Percentiles rank a stretch among this genome's conserved stretches.
Evolutionary conservation across 2,329 filamentous ascomycete genomes (phyloP).

Genomic region (Cordyceps cicadae): DNA sequence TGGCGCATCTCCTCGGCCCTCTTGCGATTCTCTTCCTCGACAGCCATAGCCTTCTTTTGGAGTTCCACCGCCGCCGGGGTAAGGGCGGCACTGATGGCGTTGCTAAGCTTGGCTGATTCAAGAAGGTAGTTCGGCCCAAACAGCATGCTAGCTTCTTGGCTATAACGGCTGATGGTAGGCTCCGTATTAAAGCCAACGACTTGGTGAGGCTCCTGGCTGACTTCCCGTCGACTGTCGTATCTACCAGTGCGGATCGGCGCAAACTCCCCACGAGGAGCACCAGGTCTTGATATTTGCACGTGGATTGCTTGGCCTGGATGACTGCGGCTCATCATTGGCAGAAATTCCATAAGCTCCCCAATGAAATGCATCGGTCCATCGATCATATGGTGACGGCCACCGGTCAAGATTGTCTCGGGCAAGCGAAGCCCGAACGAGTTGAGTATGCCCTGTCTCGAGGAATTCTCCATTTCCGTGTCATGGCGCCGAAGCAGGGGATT

Average conservation of each 20-base stretch:
- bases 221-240: slow-evolving; percentile 41
- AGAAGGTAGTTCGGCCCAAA: slow-evolving; percentile 56
- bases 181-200: slow-evolving; percentile 67
- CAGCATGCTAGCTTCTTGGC: slow-evolving; percentile 80
- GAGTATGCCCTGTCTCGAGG: slow-evolving; percentile 41
- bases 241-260: slow-evolving; percentile 32
- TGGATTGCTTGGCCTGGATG: slow-evolving; percentile 46
- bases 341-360: slow-evolving; percentile 47
- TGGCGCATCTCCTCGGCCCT: slow-evolving; percentile 51
- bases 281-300: slow-evolving; percentile 48
- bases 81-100: slow-evolving; percentile 61
- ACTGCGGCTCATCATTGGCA: slow-evolving; percentile 39
- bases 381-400: slow-evolving; percentile 26
- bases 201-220: slow-evolving; percentile 55
- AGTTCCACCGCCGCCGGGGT: slow-evolving; percentile 78
- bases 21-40: slow-evolving; percentile 41
- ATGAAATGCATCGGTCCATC: slow-evolving; percentile 48
- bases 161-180: slow-evolving; percentile 70
- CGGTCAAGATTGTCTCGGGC: slow-evolving; percentile 36
- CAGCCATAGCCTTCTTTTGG: slow-evolving; percentile 61
- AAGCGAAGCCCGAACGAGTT: slow-evolving; percentile 47
- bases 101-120: slow-evolving; percentile 63
- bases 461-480: slow-evolving; percentile 34
- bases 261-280: slow-evolving; percentile 43
- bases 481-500: slow-evolving; percentile 76